Evolutionary conservation across 2,329 filamentous ascomycete species (phyloP), one percentile per base, ranked within the genome.

Genomic region (Neonectria magnoliae): DNA sequence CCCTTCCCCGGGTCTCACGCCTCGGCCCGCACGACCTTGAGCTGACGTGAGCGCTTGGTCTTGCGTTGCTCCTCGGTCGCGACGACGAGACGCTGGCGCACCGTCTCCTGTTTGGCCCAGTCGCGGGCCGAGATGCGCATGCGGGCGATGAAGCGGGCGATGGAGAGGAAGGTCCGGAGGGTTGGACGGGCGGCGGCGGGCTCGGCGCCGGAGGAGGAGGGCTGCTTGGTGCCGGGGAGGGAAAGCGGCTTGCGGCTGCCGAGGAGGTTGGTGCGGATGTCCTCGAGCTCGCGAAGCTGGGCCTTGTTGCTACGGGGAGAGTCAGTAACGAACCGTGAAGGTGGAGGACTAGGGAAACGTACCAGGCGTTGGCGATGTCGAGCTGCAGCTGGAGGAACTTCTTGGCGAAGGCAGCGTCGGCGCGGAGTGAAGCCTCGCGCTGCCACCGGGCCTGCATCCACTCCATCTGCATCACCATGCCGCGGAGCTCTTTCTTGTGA

Each of bases 291-390:
- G 57, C 90, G 88, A 64, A 98, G 89, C 77, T 98, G 93, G 65
- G 93, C 92, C 79, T 95, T 91, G 83, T 98, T 99, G 82, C 96
- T 98, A 78, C 78, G 61, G 13, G 50, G 45, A 36, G 51, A 44
- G 64, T 71, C 60, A 69, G 67, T 27, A 56, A 42, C 29, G 52
- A 20, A 48, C 25, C n/a, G 8, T 56, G 11, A 50, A 54, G 48
- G 27, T 51, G 47, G 53, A 31, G 57, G 13, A 16, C 48, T 48
- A 60, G 50, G 61, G 63, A 64, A 69, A 90, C 93, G 72, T 90
- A 98, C 95, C 94, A 98, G 81, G 93, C 91, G 75, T 93, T 91
- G 73, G 93, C 94, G 73, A 97, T 88, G 72, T 94, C 89, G 58
- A 97, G 88, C 79, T 93, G 90, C 77, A 93, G 84, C 73, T 90